These are phyloP conservation scores for Haplosporangium gracile DNA, from an alignment of 192 early-diverging fungal species.

Conservation along the genomic window DNA sequence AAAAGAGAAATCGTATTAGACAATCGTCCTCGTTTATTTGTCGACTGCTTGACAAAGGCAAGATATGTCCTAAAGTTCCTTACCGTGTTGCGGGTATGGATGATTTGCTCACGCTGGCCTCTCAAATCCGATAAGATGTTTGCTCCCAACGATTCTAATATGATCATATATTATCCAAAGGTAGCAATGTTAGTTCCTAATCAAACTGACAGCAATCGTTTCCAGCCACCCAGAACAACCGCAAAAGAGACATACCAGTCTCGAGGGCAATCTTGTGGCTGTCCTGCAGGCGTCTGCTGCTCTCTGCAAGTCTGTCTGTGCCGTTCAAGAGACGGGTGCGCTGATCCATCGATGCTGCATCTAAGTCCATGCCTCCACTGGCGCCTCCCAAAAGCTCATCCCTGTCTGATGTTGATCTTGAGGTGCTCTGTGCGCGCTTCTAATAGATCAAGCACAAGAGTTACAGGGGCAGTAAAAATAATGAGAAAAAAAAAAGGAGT, in stretches of 20 bases:
- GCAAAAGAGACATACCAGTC: conserved; percentile 65
- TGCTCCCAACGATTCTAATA: conserved; percentile 82
- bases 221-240: not conserved
- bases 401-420: conserved; percentile 62
- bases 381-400: conserved; percentile 72
- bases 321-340: conserved; percentile 83
- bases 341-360: conserved; percentile 79
- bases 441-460: conserved; percentile 23
- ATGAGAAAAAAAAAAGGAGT: conserved; percentile 7
- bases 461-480: not conserved
- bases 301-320: conserved; percentile 87
- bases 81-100: conserved; percentile 87
- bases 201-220: not conserved
- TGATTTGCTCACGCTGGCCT: conserved; percentile 92
- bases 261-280: conserved; percentile 93
- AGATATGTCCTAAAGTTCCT: conserved; percentile 8
- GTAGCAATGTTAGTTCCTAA: not conserved
- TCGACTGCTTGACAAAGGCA: not conserved
- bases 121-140: conserved; percentile 85
- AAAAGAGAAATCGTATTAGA: not conserved
- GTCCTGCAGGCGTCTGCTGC: conserved; percentile 84
- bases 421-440: conserved; percentile 61
- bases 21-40: not conserved
- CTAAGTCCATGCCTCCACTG: conserved; percentile 62
- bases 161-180: not conserved